Conservation (phyloP, 1,284 basidiomycete species). For the Trichosporon ovoides region DNA sequence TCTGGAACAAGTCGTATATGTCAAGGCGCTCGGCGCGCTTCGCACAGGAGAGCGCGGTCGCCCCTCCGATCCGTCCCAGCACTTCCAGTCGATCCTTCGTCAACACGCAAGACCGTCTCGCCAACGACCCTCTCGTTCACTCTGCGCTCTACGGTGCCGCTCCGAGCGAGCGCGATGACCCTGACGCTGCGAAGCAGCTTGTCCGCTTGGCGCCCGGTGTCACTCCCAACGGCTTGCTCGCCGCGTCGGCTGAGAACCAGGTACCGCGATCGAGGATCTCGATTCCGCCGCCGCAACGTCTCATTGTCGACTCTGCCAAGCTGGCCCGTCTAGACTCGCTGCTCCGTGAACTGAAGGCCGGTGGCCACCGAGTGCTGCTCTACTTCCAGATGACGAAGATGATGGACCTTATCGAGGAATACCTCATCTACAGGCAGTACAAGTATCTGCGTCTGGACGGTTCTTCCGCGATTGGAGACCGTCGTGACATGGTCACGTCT, state of each 20-base stretch:
- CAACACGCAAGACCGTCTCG: slow-evolving; percentile 60
- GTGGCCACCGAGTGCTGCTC: slow-evolving; percentile 88
- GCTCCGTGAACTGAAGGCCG: slow-evolving; percentile 85
- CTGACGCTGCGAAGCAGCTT: slow-evolving; percentile 55
- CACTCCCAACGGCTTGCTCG: slow-evolving; percentile 64
- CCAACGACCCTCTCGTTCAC: slow-evolving; percentile 58
- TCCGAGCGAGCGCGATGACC: slow-evolving; percentile 60
- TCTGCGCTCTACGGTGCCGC: slow-evolving; percentile 82
- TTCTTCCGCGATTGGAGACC: slow-evolving; percentile 88
- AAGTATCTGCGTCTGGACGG: slow-evolving; percentile 96
- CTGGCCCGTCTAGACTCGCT: slow-evolving; percentile 83
- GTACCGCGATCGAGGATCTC: slow-evolving; percentile 80
- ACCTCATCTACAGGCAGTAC: slow-evolving; percentile 94
- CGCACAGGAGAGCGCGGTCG: slow-evolving; percentile 74
- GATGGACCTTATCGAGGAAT: slow-evolving; percentile 99
- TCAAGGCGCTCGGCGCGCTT: slow-evolving; percentile 73
- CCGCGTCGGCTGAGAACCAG: slow-evolving; percentile 65
- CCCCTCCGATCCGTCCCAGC: slow-evolving; percentile 71
- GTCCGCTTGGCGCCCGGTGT: slow-evolving; percentile 59
- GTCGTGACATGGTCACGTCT: slow-evolving; percentile 98
- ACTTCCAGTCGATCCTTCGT: slow-evolving; percentile 75
- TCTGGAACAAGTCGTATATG: slow-evolving; percentile 71
- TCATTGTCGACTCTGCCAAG: slow-evolving; percentile 96
- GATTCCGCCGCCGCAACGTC: slow-evolving; percentile 89
- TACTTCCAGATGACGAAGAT: slow-evolving; percentile 99